A percentile compares a stretch with the other conserved stretches of the same genome.
These are phyloP conservation scores for Priceomyces fermenticarens DNA, from an alignment of 805 yeast species.

Conservation along the genomic window DNA sequence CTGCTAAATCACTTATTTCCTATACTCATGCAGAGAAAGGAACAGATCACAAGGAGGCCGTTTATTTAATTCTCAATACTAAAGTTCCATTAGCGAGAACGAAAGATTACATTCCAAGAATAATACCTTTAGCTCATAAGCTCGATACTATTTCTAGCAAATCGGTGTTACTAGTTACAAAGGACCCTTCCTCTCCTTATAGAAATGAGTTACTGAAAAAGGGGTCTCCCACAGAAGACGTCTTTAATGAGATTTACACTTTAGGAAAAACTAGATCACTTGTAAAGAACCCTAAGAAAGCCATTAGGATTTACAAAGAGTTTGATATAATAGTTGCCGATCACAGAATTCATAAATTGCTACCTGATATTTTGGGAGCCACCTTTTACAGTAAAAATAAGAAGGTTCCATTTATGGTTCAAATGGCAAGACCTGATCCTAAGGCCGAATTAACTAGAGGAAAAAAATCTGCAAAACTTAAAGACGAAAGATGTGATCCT, in stretches of 20 bases:
- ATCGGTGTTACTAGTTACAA: slow-evolving; percentile 61
- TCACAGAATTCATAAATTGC: slow-evolving; percentile 58
- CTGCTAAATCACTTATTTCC: slow-evolving; percentile 11
- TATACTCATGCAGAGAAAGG: slow-evolving; percentile 15
- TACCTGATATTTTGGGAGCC: slow-evolving; percentile 57
- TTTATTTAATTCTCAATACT: slow-evolving; percentile 34
- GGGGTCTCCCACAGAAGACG: slow-evolving; percentile 56
- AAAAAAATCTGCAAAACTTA: slow-evolving; percentile 38
- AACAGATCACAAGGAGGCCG: slow-evolving; percentile 15
- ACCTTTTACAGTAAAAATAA: slow-evolving; percentile 62
- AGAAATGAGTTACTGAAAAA: slow-evolving; percentile 46
- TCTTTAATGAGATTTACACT: slow-evolving; percentile 59
- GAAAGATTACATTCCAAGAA: slow-evolving; percentile 41
- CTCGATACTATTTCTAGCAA: slow-evolving; percentile 48
- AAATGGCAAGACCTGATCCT: slow-evolving; percentile 47
- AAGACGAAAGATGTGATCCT: slow-evolving; percentile 63
- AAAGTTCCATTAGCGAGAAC: slow-evolving; percentile 21
- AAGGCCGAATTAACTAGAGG: slow-evolving; percentile 29
- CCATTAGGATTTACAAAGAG: slow-evolving; percentile 52
- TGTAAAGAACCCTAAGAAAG: slow-evolving; percentile 40
- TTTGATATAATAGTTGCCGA: slow-evolving; percentile 70
- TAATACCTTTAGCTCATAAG: slow-evolving; percentile 51
- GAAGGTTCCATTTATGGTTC: slow-evolving; percentile 66
- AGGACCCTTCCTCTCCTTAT: slow-evolving; percentile 66
- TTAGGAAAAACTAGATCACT: slow-evolving; percentile 53